Evolutionary conservation across 331 rosid genomes (phyloP), one percentile per base, ranked within the genome.

Genomic region (Telfairia occidentalis): DNA sequence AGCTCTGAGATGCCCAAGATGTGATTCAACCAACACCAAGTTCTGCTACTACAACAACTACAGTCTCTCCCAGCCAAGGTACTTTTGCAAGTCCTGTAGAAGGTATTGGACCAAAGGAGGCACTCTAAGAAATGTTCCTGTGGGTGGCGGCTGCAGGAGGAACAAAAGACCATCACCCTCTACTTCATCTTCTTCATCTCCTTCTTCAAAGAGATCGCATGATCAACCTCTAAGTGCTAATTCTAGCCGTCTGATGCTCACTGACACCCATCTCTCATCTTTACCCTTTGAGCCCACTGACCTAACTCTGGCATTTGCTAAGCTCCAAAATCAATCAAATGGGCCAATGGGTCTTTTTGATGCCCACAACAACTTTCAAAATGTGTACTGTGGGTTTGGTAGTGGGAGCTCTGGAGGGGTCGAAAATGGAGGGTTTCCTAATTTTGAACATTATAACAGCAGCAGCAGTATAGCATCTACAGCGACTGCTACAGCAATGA

Each of bases 21-120:
- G 99, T 71, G 97, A 95, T 58, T 95, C 99, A 0, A 74, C 87
- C 37, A 92, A 95, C 90, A 95, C 99, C 78, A 95, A 95, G 54
- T 95, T 95, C 81, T 95, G 99, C 55, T 95, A 95, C 90, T 95
- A 95, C 90, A 95, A 95, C 87, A 95, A 95, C 82, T 95, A 95
- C 83, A 91, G 97, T 28, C 96, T 95, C 50, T 57, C 97, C 2
- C 99, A 95, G 80, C 99, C 99, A 5, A 89, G 99, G 78, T 95
- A 92, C 76, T 92, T 95, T 84, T 95, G 99, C 90, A 95, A 95
- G 67, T 86, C 99, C 1, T 95, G 99, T 78, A 84, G 99, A 48
- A 90, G 99, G 81, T 95, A 95, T 78, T 95, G 99, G 99, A 95
- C 97, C 3, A 92, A 92, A 87, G 99, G 99, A 18, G 99, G 99